Base-by-base conservation (phyloP, 2,329 filamentous ascomycete species). In the Geosmithia morbida region DNA sequence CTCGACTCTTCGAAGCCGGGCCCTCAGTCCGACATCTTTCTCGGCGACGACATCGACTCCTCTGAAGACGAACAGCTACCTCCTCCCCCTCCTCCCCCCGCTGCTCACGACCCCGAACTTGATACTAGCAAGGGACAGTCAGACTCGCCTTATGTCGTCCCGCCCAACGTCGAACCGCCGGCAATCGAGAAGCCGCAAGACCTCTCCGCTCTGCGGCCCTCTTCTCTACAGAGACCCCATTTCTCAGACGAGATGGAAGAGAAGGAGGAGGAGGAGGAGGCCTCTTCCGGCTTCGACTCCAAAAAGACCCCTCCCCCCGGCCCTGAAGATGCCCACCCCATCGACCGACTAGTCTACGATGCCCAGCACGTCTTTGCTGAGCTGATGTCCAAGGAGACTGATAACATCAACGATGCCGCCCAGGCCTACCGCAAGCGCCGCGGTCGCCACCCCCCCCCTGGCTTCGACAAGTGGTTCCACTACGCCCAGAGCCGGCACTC, bases 381-480 rank as follows among this genome's bases (percentile, higher is more conserved):
- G 46, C 53, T 70, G 29, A 53, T 73, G 1, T 56, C 63, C 20
- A 63, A 63, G 26, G 64, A 72, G 49, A 74, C 75, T 39, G 65
- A 63, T 46, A 73, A 69, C 4, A 61, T 83, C 44, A 60, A 65
- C 30, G 67, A 74, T 18, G 74, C 77, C 7, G 77, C 80, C 0
- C 64, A 68, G 20, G 72, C 69, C 19, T 83, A 83, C 57, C 70
- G 78, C 51, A 59, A 68, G 46, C 70, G 70, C 46, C 71, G 78
- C 46, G 76, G 76, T 22, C 70, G 78, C 19, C 75, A 82, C 54
- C 79, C 78, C 7, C 79, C 79, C 2, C 79, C 79, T 1, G 74
- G 74, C 18, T 83, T 83, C 54, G 69, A 77, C 50, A 63, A 69
- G 33, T 82, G 79, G 78, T 76, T 74, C 57, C 60, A 65, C 20